Percentiles rank a stretch among this genome's conserved stretches.
Evolutionary conservation across 169 alveolate species (phyloP).

Genomic region (Miamiensis avidus): DNA sequence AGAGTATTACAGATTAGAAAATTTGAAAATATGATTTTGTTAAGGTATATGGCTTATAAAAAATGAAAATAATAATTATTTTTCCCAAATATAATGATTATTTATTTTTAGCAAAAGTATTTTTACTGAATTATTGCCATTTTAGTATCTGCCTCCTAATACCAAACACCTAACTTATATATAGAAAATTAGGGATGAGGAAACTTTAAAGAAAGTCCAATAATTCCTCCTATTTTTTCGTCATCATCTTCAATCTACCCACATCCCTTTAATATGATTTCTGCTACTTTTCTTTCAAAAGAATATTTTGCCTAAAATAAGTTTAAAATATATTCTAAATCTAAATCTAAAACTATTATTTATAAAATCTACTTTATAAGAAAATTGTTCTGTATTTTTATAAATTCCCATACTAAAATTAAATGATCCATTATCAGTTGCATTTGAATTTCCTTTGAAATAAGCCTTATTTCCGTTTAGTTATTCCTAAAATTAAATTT

Average conservation of each 20-base stretch:
- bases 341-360: too few relatives aligned
- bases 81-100: neutral
- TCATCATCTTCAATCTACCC: too few relatives aligned
- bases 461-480: neutral
- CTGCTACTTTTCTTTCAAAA: too few relatives aligned
- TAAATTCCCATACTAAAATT: neutral
- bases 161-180: neutral
- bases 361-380: neutral
- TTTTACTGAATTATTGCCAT: neutral
- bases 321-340: too few relatives aligned
- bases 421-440: neutral
- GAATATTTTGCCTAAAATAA: too few relatives aligned
- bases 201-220: neutral
- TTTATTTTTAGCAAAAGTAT: neutral
- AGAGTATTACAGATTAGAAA: neutral
- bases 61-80: too few relatives aligned
- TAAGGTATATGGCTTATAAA: neutral
- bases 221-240: too few relatives aligned
- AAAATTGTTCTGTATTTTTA: neutral
- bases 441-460: neutral
- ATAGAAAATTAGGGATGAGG: neutral
- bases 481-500: neutral
- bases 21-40: too few relatives aligned
- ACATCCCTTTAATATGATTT: too few relatives aligned
- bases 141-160: neutral